A percentile compares a stretch with the other conserved stretches of the same genome.
Evolutionary conservation across 2,329 filamentous ascomycete genomes (phyloP).

Genomic region (Aspergillus sp.): DNA sequence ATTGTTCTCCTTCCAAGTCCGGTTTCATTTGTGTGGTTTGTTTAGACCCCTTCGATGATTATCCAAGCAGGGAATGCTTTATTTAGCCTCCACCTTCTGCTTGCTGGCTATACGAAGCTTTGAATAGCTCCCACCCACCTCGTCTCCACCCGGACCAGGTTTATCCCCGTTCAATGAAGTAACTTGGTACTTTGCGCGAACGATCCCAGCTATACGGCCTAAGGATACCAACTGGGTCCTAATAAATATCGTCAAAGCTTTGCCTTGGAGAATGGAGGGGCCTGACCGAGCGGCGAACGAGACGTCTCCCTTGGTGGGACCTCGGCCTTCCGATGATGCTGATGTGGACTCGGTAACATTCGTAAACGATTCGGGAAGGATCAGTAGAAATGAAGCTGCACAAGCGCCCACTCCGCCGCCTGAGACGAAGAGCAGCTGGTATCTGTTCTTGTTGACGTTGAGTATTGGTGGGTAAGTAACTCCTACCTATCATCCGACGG

Average conservation of each 20-base stretch:
- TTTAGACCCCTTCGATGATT: neutral
- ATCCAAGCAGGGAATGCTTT: neutral
- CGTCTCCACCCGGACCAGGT: neutral
- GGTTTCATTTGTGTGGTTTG: neutral
- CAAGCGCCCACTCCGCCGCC: constrained; percentile 44
- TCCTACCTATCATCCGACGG: neutral
- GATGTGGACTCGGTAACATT: constrained; percentile 19
- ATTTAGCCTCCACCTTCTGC: neutral
- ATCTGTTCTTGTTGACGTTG: constrained; percentile 81
- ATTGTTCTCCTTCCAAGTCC: neutral
- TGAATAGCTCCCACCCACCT: neutral
- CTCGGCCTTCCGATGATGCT: constrained; percentile 16
- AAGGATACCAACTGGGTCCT: neutral
- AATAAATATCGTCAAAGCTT: neutral
- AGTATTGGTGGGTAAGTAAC: constrained; percentile 61
- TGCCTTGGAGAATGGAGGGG: constrained; percentile 16
- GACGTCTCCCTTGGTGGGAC: constrained; percentile 32
- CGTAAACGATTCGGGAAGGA: constrained; percentile 6
- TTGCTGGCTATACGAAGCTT: neutral
- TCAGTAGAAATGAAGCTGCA: constrained; percentile 37
- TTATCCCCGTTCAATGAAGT: neutral
- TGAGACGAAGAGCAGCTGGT: constrained; percentile 73
- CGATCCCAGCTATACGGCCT: neutral
- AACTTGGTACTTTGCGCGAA: neutral
- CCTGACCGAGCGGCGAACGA: constrained; percentile 24